Evolutionary conservation across 176 grass and related monocot genomes (phyloP).

Genomic region (Phoenix roebelenii): DNA sequence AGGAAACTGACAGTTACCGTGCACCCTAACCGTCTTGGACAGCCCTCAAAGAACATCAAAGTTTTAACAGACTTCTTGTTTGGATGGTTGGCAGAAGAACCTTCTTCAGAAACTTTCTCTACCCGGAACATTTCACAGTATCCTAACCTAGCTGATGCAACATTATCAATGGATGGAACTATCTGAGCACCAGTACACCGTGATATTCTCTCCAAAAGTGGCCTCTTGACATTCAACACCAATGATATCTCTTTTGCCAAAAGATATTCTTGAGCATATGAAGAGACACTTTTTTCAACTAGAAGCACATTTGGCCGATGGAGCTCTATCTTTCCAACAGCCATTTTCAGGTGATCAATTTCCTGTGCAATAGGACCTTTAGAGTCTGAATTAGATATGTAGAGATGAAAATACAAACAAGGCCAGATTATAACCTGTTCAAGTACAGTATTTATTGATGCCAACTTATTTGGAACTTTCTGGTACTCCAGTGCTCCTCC

Average conservation of each 20-base stretch:
- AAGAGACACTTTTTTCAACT: conserved; percentile 87
- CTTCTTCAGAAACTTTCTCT: conserved; percentile 54
- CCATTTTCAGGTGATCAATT: conserved; percentile 45
- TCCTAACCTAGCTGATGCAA: conserved; percentile 50
- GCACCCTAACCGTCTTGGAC: conserved; percentile 69
- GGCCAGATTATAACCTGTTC: conserved; percentile 40
- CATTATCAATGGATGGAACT: conserved; percentile 62
- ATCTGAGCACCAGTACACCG: conserved; percentile 83
- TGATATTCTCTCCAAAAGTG: conserved; percentile 79
- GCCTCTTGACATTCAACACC: conserved; percentile 79
- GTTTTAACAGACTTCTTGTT: conserved; percentile 67
- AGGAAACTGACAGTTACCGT: conserved; percentile 59
- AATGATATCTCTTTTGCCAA: conserved; percentile 71
- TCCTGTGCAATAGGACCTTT: conserved; percentile 39
- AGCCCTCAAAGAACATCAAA: conserved; percentile 96
- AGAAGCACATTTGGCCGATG: conserved; percentile 65
- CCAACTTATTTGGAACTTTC: conserved; percentile 66
- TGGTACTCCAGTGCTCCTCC: conserved; percentile 83
- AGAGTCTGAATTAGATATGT: neutral
- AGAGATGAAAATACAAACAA: conserved; percentile 11
- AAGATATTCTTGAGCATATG: conserved; percentile 75
- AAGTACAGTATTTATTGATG: conserved; percentile 65
- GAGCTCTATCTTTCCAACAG: conserved; percentile 64
- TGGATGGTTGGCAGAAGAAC: conserved; percentile 21
- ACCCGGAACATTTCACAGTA: conserved; percentile 66